A percentile compares a stretch with the other conserved stretches of the same genome.
Conservation (phyloP, 1,139 yeast species). For the Insectozyma bohioensis region DNA sequence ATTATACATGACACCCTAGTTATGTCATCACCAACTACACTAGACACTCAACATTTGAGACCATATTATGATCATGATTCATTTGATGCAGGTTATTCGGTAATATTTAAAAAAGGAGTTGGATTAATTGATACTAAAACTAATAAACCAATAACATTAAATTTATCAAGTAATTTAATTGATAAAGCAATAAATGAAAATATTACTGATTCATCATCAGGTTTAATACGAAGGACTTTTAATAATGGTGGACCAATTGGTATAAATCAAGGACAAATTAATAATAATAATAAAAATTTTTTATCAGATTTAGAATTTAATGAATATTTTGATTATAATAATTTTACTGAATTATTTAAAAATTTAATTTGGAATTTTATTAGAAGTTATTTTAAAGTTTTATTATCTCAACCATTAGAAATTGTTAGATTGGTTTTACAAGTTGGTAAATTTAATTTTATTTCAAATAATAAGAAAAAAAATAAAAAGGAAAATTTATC, state of each 20-base stretch:
- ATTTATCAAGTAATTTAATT: constrained; percentile 21
- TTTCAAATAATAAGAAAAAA: constrained; percentile 9
- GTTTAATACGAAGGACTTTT: constrained; percentile 14
- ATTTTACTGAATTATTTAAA: constrained; percentile 53
- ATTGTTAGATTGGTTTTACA: constrained; percentile 77
- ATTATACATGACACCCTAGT: constrained; percentile 1
- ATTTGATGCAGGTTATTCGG: constrained; percentile 67
- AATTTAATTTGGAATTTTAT: constrained; percentile 60
- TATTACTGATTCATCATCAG: constrained; percentile 7
- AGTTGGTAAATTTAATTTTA: constrained; percentile 59
- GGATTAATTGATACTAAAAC: constrained; percentile 51
- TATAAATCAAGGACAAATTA: constrained; percentile 10
- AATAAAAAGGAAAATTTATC: constrained; percentile 8
- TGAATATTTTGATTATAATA: constrained; percentile 62
- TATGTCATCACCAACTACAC: constrained; percentile 8
- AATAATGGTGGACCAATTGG: constrained; percentile 21
- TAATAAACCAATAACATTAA: constrained; percentile 33
- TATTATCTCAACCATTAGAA: constrained; percentile 87
- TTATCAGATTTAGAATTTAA: constrained; percentile 65
- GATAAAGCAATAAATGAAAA: constrained; percentile 14
- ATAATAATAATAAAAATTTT: constrained; percentile 40
- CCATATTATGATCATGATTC: constrained; percentile 75
- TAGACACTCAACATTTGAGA: constrained; percentile 35
- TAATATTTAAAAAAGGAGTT: constrained; percentile 57
- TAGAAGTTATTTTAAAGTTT: constrained; percentile 64